Conservation (phyloP, 164 flowering plant genomes). For the Taxillus chinensis region DNA sequence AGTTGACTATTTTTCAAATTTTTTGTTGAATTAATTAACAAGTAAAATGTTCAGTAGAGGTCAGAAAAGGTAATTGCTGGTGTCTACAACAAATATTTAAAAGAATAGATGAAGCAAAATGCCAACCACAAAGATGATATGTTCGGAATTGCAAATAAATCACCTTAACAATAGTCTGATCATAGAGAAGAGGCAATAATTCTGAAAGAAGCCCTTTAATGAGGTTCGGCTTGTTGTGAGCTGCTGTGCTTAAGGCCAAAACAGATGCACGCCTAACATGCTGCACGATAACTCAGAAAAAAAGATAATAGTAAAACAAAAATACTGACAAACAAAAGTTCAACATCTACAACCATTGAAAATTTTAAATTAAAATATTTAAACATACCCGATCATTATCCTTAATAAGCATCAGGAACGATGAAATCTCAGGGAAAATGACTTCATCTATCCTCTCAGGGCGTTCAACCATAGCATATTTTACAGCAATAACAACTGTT, state of each 20-base stretch:
- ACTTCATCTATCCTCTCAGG: constrained; percentile 95
- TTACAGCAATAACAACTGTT: constrained; percentile 88
- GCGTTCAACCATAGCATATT: constrained; percentile 91
- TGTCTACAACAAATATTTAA: too few species aligned
- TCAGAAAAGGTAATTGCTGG: too few species aligned
- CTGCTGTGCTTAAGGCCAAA: constrained; percentile 92
- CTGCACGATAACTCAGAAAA: constrained; percentile 29
- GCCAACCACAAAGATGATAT: too few species aligned
- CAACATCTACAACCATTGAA: too few species aligned
- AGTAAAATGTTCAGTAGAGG: too few species aligned
- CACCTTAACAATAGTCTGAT: constrained; percentile 96
- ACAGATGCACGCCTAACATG: constrained; percentile 99
- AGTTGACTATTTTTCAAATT: too few species aligned
- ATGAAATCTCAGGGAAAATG: constrained; percentile 77
- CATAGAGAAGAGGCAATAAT: constrained; percentile 85
- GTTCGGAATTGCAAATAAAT: constrained; percentile 3
- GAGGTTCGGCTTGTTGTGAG: constrained; percentile 95
- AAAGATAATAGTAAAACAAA: not conserved
- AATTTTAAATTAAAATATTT: too few species aligned
- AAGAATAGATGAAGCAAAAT: too few species aligned
- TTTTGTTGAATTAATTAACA: too few species aligned
- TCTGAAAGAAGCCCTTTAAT: constrained; percentile 90
- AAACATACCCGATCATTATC: constrained; percentile 74
- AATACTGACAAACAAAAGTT: not conserved
- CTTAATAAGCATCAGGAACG: constrained; percentile 87